phyloP scores from a whole-genome alignment of 2,329 filamentous ascomycete species.

The Aspergillus vadensis region DNA sequence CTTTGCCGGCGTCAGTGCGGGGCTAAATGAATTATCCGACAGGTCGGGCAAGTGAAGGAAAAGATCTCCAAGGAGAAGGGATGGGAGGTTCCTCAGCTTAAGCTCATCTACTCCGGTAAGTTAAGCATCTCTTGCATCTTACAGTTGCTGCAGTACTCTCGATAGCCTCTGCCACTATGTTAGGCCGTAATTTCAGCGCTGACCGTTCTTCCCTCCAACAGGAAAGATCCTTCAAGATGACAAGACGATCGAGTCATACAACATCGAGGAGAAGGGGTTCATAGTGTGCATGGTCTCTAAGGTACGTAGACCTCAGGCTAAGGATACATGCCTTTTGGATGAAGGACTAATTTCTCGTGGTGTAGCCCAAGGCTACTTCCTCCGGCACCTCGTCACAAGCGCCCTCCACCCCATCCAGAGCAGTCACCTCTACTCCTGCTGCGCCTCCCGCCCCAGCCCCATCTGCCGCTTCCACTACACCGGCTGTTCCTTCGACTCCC shows the following conservation, averaged over 20 bases:
- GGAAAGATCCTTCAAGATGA: constrained; percentile 99
- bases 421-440: constrained; percentile 46
- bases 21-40: constrained; percentile 35
- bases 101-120: constrained; percentile 97
- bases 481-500: constrained; percentile 51
- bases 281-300: constrained; percentile 98
- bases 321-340: constrained; percentile 1
- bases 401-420: constrained; percentile 43
- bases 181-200: constrained; percentile 9
- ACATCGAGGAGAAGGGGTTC: constrained; percentile 99
- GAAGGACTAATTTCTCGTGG: constrained; percentile 25
- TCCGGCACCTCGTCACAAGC: constrained; percentile 37
- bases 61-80: constrained; percentile 91
- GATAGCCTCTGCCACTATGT: constrained; percentile 2
- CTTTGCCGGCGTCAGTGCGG: constrained; percentile 31
- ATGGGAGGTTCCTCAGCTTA: constrained; percentile 87
- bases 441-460: constrained; percentile 56
- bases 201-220: constrained; percentile 42
- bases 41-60: constrained; percentile 90
- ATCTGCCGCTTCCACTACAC: constrained; percentile 43
- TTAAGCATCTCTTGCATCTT: constrained; percentile 15
- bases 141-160: neutral
- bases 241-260: constrained; percentile 94
- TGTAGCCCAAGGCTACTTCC: constrained; percentile 68
- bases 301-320: constrained; percentile 54